A percentile compares a stretch with the other conserved stretches of the same genome.
Conservation (phyloP, 176 grass and related monocot species). For the Dendrocalamus sinicus region DNA sequence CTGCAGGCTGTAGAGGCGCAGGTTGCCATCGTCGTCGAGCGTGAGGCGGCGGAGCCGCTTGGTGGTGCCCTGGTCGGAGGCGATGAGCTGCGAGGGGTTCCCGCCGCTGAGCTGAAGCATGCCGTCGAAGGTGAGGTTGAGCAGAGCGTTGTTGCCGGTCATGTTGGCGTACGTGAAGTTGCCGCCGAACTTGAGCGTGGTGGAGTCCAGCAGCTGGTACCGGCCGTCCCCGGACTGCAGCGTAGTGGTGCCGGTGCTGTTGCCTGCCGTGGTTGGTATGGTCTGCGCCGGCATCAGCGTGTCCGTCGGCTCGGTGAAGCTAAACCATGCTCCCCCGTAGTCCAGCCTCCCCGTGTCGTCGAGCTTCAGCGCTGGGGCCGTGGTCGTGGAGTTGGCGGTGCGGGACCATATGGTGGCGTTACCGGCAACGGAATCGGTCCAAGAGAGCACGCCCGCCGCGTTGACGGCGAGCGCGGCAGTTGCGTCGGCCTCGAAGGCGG, state of each 20-base stretch:
- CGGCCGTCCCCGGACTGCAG: constrained; percentile 34
- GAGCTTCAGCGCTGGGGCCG: constrained; percentile 14
- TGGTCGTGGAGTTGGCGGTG: neutral
- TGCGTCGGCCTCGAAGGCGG: constrained; percentile 3
- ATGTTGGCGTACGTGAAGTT: constrained; percentile 23
- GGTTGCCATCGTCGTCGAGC: too few species aligned
- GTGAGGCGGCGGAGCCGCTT: too few species aligned
- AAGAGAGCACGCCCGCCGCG: constrained; percentile 46
- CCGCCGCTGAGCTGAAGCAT: neutral
- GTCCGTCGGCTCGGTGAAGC: constrained; percentile 47
- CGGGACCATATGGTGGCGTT: neutral
- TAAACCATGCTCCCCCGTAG: constrained; percentile 50
- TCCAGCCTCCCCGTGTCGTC: constrained; percentile 38
- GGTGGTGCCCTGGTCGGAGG: constrained; percentile 53
- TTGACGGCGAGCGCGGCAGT: constrained; percentile 36
- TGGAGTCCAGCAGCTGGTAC: constrained; percentile 41
- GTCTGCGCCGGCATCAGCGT: constrained; percentile 71
- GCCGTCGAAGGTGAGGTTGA: constrained; percentile 55
- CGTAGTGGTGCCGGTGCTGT: neutral
- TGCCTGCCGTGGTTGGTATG: neutral
- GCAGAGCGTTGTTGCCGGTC: neutral
- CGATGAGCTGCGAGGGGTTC: neutral
- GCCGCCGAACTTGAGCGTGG: neutral
- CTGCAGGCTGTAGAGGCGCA: too few species aligned
- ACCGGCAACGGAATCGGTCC: neutral